Evolutionary conservation across 192 early-diverging fungal genomes (phyloP).

Genomic region (Umbelopsis isabellina): DNA sequence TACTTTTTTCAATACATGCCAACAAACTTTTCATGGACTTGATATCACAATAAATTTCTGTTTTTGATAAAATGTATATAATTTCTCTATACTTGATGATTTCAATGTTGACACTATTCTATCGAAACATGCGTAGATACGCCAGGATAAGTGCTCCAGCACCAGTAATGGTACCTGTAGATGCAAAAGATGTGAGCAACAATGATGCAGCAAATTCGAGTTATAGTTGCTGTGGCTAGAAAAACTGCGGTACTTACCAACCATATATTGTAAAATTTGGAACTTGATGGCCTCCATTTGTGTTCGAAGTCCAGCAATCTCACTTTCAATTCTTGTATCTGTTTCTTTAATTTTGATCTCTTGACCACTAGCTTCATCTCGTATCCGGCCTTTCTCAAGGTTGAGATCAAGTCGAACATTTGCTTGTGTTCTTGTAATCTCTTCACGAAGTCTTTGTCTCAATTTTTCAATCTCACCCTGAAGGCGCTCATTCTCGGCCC

Average conservation of each 20-base stretch:
- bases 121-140: slow-evolving; percentile 64
- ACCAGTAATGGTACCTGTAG: slow-evolving; percentile 73
- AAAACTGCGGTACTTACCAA: slow-evolving; percentile 46
- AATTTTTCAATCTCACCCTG: slow-evolving; percentile 84
- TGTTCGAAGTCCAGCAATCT: slow-evolving; percentile 80
- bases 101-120: slow-evolving; percentile 15
- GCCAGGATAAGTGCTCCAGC: slow-evolving; percentile 75
- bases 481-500: slow-evolving; percentile 79
- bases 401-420: slow-evolving; percentile 85
- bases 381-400: slow-evolving; percentile 86
- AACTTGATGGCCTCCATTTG: slow-evolving; percentile 92
- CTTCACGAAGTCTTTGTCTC: slow-evolving; percentile 80
- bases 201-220: neutral
- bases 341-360: slow-evolving; percentile 87
- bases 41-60: slow-evolving; percentile 14
- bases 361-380: slow-evolving; percentile 82
- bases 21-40: neutral
- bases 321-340: slow-evolving; percentile 86
- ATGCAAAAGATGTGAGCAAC: neutral
- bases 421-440: slow-evolving; percentile 82
- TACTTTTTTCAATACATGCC: too few relatives aligned
- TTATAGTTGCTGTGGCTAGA: neutral
- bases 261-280: slow-evolving; percentile 79
- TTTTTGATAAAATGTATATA: slow-evolving; percentile 4
- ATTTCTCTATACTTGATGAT: slow-evolving; percentile 7